Conservation (phyloP, 139 green algal genomes). For the Chloropicon primus region DNA sequence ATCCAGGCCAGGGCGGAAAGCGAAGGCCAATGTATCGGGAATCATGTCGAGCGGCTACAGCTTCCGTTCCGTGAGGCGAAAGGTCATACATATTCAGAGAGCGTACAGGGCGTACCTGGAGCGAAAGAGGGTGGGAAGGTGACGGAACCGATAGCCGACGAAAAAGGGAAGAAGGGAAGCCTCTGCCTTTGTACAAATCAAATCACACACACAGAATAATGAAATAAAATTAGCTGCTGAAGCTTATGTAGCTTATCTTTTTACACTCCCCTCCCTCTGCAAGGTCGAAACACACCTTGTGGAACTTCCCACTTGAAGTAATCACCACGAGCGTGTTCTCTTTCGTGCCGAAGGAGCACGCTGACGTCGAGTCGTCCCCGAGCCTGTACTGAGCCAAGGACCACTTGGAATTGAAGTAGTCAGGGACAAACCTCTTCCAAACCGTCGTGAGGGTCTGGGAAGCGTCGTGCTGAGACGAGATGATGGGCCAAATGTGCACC, state of each 20-base stretch:
- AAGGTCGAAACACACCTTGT: constrained; percentile 48
- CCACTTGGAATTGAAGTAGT: constrained; percentile 77
- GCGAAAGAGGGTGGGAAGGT: background rate
- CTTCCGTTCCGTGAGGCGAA: background rate
- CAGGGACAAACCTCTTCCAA: constrained; percentile 25
- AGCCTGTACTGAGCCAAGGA: constrained; percentile 71
- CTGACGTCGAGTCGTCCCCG: constrained; percentile 23
- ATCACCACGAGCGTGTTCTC: constrained; percentile 47
- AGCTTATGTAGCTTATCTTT: background rate
- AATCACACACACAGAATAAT: too few species aligned
- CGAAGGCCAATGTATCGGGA: background rate
- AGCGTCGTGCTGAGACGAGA: background rate
- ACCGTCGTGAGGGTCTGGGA: background rate
- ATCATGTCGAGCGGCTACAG: background rate
- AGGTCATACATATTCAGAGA: background rate
- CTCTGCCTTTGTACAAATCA: background rate
- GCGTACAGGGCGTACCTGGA: background rate
- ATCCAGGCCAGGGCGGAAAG: background rate
- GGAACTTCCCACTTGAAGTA: constrained; percentile 29
- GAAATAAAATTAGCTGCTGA: background rate
- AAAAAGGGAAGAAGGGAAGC: background rate
- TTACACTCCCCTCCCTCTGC: constrained; percentile 33
- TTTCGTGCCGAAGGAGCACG: constrained; percentile 50
- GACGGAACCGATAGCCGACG: background rate
- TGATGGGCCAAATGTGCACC: constrained; percentile 45